These are phyloP conservation scores for Chenopodium album DNA, from an alignment of 148 eudicot species.

Conservation along the genomic window DNA sequence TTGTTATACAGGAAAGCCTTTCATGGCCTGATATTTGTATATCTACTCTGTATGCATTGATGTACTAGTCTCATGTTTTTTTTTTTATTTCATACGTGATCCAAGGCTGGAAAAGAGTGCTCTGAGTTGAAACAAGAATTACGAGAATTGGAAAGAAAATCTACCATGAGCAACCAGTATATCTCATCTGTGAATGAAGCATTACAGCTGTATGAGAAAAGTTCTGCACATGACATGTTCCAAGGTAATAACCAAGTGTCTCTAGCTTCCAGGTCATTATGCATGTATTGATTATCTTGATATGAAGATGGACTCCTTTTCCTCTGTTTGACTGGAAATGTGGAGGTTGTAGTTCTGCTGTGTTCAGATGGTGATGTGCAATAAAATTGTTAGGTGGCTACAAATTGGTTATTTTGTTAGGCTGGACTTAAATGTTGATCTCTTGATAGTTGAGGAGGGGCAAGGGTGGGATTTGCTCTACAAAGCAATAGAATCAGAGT, in stretches of 20 bases:
- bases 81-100: not conserved
- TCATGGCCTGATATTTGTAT: not conserved
- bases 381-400: not conserved
- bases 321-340: not conserved
- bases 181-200: constrained; percentile 57
- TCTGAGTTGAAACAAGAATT: constrained; percentile 56
- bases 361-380: not conserved
- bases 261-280: not conserved
- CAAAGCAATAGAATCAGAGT: not conserved
- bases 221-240: constrained; percentile 43
- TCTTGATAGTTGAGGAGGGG: not conserved
- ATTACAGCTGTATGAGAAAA: constrained; percentile 50
- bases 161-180: constrained; percentile 36
- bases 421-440: not conserved
- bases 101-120: constrained; percentile 59
- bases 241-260: constrained; percentile 43
- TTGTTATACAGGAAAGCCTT: not conserved
- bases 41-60: not conserved
- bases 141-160: constrained; percentile 43
- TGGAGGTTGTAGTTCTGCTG: not conserved
- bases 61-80: constrained; percentile 1
- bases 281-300: not conserved
- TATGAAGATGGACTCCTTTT: not conserved
- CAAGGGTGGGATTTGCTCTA: not conserved
- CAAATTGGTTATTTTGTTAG: not conserved